phyloP scores from a whole-genome alignment of 2,329 filamentous ascomycete species.

The Beauveria brongniartii region DNA sequence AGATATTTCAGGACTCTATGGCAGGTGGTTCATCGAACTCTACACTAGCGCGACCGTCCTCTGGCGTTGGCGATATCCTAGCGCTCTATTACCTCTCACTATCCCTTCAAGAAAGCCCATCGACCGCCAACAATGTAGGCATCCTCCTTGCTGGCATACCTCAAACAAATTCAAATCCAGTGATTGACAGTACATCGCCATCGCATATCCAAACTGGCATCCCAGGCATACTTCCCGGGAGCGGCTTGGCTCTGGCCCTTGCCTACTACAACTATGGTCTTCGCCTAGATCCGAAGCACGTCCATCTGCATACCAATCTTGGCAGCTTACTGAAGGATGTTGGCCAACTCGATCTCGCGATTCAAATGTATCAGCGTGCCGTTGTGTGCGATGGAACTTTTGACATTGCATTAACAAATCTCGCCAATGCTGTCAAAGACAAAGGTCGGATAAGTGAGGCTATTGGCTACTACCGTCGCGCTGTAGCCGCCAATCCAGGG shows the following conservation, averaged over 20 bases:
- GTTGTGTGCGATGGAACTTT: constrained; percentile 90
- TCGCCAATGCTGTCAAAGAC: constrained; percentile 97
- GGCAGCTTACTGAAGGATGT: constrained; percentile 95
- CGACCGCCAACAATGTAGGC: constrained; percentile 95
- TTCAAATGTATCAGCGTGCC: constrained; percentile 94
- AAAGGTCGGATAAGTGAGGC: constrained; percentile 88
- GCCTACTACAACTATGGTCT: constrained; percentile 95
- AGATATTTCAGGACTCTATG: constrained; percentile 96
- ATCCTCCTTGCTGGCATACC: constrained; percentile 94
- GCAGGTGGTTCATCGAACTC: constrained; percentile 58
- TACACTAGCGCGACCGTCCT: constrained; percentile 50
- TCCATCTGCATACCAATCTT: constrained; percentile 93
- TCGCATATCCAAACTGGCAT: constrained; percentile 36
- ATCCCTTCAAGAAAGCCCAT: constrained; percentile 90
- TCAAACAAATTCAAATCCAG: constrained; percentile 40
- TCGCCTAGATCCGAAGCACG: constrained; percentile 76
- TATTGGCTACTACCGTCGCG: constrained; percentile 83
- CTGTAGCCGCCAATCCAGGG: constrained; percentile 84
- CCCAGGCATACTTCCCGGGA: constrained; percentile 76
- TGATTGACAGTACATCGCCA: constrained; percentile 10
- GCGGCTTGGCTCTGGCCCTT: constrained; percentile 78
- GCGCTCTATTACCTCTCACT: constrained; percentile 93
- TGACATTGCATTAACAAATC: constrained; percentile 91
- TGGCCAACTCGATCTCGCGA: constrained; percentile 82
- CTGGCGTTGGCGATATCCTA: constrained; percentile 83